A percentile compares a stretch with the other conserved stretches of the same genome.
Evolutionary conservation across 2,329 filamentous ascomycete genomes (phyloP).

Genomic region (Talaromyces sp.): DNA sequence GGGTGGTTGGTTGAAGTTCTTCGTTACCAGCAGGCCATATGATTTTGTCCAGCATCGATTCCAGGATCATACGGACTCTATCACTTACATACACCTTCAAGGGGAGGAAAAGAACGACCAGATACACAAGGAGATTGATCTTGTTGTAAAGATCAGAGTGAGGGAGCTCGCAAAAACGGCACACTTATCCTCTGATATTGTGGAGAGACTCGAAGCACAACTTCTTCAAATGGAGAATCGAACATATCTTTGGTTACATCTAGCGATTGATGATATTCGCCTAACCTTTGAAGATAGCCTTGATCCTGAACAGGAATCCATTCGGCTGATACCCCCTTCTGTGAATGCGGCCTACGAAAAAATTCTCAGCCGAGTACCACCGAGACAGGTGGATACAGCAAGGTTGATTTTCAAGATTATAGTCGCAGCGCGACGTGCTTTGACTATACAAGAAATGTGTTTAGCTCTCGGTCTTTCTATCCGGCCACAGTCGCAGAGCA

Average conservation of each 20-base stretch:
- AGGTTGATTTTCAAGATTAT: conserved; percentile 17
- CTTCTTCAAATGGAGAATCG: background rate
- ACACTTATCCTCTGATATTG: background rate
- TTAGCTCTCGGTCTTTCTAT: conserved; percentile 15
- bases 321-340: background rate
- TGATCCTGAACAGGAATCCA: background rate
- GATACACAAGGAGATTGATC: background rate
- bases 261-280: background rate
- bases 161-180: background rate
- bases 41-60: background rate
- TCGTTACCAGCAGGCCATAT: background rate
- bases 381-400: background rate
- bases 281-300: background rate
- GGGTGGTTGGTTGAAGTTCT: background rate
- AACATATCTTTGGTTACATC: background rate
- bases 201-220: background rate
- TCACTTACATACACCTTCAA: background rate
- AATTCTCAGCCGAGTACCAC: background rate
- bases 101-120: background rate
- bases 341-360: background rate
- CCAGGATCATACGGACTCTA: background rate
- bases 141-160: background rate
- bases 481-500: background rate
- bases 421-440: conserved; percentile 16
- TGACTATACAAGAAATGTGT: conserved; percentile 15